Evolutionary conservation across 2,329 filamentous ascomycete species (phyloP), one percentile per base, ranked within the genome.

Genomic region (Ilyonectria robusta): DNA sequence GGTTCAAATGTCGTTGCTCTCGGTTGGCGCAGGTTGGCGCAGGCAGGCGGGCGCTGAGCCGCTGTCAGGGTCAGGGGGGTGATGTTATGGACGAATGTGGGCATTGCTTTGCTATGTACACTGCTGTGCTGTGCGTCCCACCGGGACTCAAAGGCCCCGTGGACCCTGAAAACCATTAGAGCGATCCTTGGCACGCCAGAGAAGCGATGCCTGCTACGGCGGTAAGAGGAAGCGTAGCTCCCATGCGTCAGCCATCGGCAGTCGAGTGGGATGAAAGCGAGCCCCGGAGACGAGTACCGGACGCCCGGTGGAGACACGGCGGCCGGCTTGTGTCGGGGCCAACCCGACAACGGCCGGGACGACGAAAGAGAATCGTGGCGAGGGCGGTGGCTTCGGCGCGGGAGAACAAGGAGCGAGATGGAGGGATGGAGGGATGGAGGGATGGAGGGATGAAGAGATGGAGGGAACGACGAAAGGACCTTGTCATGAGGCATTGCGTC

Each of bases 261-360:
- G 62, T 65, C 56, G 44, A 64, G 50, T 59, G 50, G 56, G 62
- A 64, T 58, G 55, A 35, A 53, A 7, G 5, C 31, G 15, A 50
- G 15, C 50, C 17, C 33, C 42, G 44, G n/a, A 40, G 8, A 31
- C 44, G 29, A 64, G 44, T 59, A 59, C 62, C 62, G 62, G 56
- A 65, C 56, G 56, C 62, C 56, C 40, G 50, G 62, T 60, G 56
- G 62, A 46, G 62, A 65, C 53, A 56, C 62, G 51, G 50, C 33
- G 47, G 29, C 62, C 44, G 40, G 51, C 46, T 65, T 60, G 44
- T 57, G 17, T 65, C 62, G 62, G 62, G 29, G 57, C 44, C 62
- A 60, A 47, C 51, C 57, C 37, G 56, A 55, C 44, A 26, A 48
- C 59, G 35, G 42, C 53, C 60, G 53, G 53, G 53, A 54, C 35